These are phyloP conservation scores for Lipomyces chichibuensis DNA, from an alignment of 805 yeast genomes.

Conservation along the genomic window DNA sequence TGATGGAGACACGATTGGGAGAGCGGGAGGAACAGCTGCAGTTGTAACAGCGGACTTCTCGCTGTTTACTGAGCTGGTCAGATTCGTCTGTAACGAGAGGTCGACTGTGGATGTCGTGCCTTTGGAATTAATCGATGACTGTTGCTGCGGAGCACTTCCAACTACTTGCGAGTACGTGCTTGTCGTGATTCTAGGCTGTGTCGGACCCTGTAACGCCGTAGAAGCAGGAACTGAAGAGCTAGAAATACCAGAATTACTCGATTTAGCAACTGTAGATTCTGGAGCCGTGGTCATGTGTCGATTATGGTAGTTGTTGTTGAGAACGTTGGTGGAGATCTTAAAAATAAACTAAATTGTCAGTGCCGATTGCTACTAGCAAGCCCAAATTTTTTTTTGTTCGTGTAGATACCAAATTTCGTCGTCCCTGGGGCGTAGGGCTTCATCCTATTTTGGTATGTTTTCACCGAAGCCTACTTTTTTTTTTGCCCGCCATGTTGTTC, in stretches of 20 bases:
- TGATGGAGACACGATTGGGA: conserved; percentile 11
- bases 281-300: neutral
- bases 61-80: conserved; percentile 12
- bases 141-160: neutral
- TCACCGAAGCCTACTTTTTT: neutral
- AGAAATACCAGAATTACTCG: neutral
- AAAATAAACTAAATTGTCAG: neutral
- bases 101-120: neutral
- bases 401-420: neutral
- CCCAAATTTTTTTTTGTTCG: neutral
- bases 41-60: conserved; percentile 5
- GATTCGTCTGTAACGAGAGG: conserved; percentile 2
- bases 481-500: neutral
- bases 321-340: neutral
- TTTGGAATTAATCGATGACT: neutral
- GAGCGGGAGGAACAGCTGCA: conserved; percentile 13
- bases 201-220: neutral
- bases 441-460: neutral
- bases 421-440: neutral
- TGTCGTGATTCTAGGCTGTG: neutral
- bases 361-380: neutral
- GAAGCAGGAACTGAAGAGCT: neutral
- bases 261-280: neutral
- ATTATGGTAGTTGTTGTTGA: neutral
- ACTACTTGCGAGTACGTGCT: neutral